These are phyloP conservation scores for Paxillus rubicundulus DNA, from an alignment of 768 basidiomycete genomes.

Conservation along the genomic window DNA sequence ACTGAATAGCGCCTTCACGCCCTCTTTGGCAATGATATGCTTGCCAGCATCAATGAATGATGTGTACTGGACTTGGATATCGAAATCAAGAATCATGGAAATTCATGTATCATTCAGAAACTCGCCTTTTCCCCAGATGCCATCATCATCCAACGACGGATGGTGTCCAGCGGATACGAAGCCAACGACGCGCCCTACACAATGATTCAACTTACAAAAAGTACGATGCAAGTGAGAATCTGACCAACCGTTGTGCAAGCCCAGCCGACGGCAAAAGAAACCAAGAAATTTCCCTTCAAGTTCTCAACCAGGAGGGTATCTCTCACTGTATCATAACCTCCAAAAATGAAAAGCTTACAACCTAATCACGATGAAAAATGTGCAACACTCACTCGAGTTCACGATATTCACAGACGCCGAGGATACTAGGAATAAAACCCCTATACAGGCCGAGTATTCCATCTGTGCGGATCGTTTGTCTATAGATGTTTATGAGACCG, in stretches of 20 bases:
- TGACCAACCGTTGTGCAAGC: conserved; percentile 37
- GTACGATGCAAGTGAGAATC: neutral
- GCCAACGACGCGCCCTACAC: conserved; percentile 35
- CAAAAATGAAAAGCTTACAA: conserved; percentile 32
- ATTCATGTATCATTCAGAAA: neutral
- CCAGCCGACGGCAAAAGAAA: conserved; percentile 43
- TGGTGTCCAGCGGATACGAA: conserved; percentile 45
- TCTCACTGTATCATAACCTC: conserved; percentile 41
- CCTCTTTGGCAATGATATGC: conserved; percentile 42
- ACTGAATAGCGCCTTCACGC: conserved; percentile 38
- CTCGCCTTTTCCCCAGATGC: conserved; percentile 37
- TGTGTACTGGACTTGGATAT: conserved; percentile 36
- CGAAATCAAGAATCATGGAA: neutral
- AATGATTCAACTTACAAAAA: neutral
- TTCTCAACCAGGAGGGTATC: conserved; percentile 39
- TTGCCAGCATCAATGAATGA: conserved; percentile 38
- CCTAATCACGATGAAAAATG: neutral
- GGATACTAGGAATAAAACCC: conserved; percentile 41
- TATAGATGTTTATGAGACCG: conserved; percentile 43
- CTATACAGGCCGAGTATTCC: conserved; percentile 41
- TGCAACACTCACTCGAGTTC: conserved; percentile 39
- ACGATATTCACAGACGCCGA: conserved; percentile 43
- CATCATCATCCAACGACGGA: conserved; percentile 50
- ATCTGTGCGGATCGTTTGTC: conserved; percentile 40
- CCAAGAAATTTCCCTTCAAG: conserved; percentile 39